Conservation (phyloP, 495 filamentous ascomycete genomes). For the Xylaria flabelliformis region DNA sequence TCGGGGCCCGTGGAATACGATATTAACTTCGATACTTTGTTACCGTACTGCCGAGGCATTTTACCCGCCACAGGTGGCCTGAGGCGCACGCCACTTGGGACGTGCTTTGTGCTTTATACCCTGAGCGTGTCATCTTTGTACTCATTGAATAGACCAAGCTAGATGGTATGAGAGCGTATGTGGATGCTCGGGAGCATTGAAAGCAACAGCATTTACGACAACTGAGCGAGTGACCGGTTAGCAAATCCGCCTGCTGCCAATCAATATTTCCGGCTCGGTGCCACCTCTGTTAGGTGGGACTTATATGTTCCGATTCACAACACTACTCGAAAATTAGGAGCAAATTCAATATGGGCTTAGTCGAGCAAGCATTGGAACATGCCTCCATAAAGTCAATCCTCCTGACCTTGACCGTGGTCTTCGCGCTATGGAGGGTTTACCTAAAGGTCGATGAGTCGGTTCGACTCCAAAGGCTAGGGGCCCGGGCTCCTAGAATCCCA, state of each 20-base stretch:
- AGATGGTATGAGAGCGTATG: not conserved
- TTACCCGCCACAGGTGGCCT: not conserved
- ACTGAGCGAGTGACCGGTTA: not conserved
- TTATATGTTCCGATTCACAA: not conserved
- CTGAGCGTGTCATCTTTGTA: not conserved
- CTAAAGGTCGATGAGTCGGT: conserved; percentile 42
- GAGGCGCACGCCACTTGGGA: not conserved
- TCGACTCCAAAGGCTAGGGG: conserved; percentile 53
- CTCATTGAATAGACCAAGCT: not conserved
- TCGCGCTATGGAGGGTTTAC: conserved; percentile 40
- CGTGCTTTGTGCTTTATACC: not conserved
- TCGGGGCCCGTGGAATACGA: not conserved
- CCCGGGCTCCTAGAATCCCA: conserved; percentile 33
- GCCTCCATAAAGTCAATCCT: conserved; percentile 44
- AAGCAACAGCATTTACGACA: not conserved
- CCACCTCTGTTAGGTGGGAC: not conserved
- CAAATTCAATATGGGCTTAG: conserved; percentile 48
- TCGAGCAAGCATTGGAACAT: conserved; percentile 45
- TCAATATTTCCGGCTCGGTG: conserved; percentile 2
- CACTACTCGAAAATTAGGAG: not conserved
- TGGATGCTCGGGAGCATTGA: not conserved
- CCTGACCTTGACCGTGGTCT: conserved; percentile 35
- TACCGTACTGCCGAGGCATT: not conserved
- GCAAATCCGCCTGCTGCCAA: not conserved
- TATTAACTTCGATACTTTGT: not conserved